phyloP scores from a whole-genome alignment of 331 rosid species.

The Phaseolus coccineus region DNA sequence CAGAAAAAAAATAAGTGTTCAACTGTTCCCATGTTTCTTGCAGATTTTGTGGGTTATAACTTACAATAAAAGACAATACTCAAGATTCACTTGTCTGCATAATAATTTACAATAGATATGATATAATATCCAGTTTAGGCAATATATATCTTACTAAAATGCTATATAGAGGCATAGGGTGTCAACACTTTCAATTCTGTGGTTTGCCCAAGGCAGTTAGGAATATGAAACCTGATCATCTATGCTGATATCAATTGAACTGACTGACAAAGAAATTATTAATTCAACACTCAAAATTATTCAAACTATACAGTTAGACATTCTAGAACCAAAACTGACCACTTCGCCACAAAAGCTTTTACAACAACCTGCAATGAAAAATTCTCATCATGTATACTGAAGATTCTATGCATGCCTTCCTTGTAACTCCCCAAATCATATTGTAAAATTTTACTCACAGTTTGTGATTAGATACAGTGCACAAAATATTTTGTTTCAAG shows the following conservation, averaged over 20 bases:
- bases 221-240: slow-evolving; percentile 37
- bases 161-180: slow-evolving; percentile 22
- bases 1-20: slow-evolving; percentile 24
- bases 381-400: slow-evolving; percentile 6
- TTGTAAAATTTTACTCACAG: slow-evolving; percentile 7
- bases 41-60: slow-evolving; percentile 4
- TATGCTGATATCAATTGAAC: slow-evolving; percentile 3
- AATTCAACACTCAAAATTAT: neutral
- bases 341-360: slow-evolving; percentile 16
- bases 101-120: slow-evolving; percentile 21
- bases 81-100: slow-evolving; percentile 23
- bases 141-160: slow-evolving; percentile 19
- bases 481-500: slow-evolving; percentile 26
- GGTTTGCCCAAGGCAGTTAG: slow-evolving; percentile 16
- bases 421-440: slow-evolving; percentile 29
- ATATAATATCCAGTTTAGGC: slow-evolving; percentile 28
- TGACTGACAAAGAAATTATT: slow-evolving; percentile 20
- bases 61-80: slow-evolving; percentile 22
- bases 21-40: slow-evolving; percentile 17
- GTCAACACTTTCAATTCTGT: slow-evolving; percentile 25
- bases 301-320: slow-evolving; percentile 3
- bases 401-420: slow-evolving; percentile 28
- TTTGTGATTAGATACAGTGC: slow-evolving; percentile 37
- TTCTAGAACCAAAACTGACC: slow-evolving; percentile 16
- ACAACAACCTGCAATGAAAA: neutral